These are phyloP conservation scores for Helotiales sp. DNA, from an alignment of 2,329 filamentous ascomycete genomes.

Conservation along the genomic window DNA sequence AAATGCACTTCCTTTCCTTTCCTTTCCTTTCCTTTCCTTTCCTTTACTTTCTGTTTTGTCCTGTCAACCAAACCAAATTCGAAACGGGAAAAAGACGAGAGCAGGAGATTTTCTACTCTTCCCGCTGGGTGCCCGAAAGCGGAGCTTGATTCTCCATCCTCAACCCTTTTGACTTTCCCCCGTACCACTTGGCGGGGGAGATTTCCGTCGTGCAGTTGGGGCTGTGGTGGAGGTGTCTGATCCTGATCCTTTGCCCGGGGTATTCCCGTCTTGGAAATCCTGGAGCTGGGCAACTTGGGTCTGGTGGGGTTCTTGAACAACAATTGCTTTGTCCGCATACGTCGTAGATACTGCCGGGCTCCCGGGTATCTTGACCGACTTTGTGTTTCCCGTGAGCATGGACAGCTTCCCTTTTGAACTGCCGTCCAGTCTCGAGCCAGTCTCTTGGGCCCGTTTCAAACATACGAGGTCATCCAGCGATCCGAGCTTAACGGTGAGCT, in stretches of 20 bases:
- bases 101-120: neutral
- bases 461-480: neutral
- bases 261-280: neutral
- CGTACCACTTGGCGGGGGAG: neutral
- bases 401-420: neutral
- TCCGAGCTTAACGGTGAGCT: neutral
- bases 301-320: neutral
- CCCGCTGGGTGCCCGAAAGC: neutral
- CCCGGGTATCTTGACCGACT: neutral
- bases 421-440: constrained; percentile 3
- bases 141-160: neutral
- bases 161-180: neutral
- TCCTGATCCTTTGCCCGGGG: neutral
- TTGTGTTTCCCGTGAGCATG: neutral
- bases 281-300: too few species aligned
- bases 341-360: too few species aligned
- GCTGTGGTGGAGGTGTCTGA: neutral
- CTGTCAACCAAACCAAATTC: neutral
- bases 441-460: neutral
- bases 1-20: neutral
- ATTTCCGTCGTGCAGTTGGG: neutral
- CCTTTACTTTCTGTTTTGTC: too few species aligned
- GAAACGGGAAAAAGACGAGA: neutral
- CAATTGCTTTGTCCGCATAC: too few species aligned
- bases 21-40: too few species aligned